Evolutionary conservation across 108 stramenopile species (phyloP), one percentile per base, ranked within the genome.

Genomic region (Cyclotella sp.): DNA sequence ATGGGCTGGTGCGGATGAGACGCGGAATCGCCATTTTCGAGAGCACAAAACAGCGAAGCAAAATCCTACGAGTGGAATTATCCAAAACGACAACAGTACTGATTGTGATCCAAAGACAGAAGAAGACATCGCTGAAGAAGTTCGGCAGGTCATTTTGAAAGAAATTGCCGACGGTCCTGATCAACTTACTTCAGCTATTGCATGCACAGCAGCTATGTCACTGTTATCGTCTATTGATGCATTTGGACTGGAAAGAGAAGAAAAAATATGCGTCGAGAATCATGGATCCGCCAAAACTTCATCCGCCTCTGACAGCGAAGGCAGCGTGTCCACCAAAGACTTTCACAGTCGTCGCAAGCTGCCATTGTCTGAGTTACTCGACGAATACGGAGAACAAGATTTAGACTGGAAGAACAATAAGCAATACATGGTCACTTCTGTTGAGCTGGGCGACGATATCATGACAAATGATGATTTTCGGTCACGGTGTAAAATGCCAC

Each of bases 311-410:
- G 57, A 70, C 22, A 60, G 5, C 58, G 39, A 46, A 24, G 27
- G 11, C 14, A 29, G 21, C 57, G 40, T 41, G 53, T 43, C 57
- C 8, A 44, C 60, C 19, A 18, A 46, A 42, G 52, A 76, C 29
- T 69, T 68, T 46, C 46, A 52, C 53, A 60, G 28, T n/a, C 18
- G 60, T 29, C 47, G 60, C 30, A 44, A 49, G 40, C 34, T 62
- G 53, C 68, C 79, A 12, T 53, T 87, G 55, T 66, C 79, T 1
- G 85, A 85, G 14, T 58, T 92, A 0, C 44, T 89, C 39, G 65
- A 82, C 46, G 91, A 90, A 18, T 89, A 87, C 59, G 91, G 89
- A 28, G 75, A 87, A 54, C 66, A 83, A 51, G 89, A 92, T 79
- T 75, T 70, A 67, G 68, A 90, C 51, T 90, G 84, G 83, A 78